A percentile compares a stretch with the other conserved stretches of the same genome.
Conservation (phyloP, 192 early-diverging fungal genomes). For the Rhizoclosmatium globosum region DNA sequence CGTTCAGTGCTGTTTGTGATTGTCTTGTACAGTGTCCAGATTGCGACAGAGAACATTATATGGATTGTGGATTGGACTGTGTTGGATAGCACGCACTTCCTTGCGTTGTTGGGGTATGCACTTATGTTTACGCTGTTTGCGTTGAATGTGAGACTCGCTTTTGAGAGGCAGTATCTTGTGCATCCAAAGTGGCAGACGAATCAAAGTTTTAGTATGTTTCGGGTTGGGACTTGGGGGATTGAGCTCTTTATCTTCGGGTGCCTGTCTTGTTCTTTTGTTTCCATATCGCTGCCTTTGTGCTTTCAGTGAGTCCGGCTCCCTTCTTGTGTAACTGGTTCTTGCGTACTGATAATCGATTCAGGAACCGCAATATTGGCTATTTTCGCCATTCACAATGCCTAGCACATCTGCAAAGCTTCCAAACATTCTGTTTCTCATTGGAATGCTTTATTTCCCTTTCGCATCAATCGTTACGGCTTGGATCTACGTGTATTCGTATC, state of each 20-base stretch:
- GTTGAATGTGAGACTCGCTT: background rate
- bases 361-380: background rate
- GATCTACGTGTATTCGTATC: background rate
- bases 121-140: background rate
- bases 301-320: background rate
- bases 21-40: background rate
- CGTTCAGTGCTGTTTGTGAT: background rate
- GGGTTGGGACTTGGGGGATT: too few relatives aligned
- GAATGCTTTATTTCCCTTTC: slow-evolving; percentile 1
- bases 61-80: background rate
- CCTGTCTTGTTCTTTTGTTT: background rate
- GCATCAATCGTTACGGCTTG: background rate
- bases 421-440: slow-evolving; percentile 1
- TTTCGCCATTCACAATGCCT: background rate
- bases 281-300: background rate
- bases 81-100: background rate
- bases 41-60: background rate
- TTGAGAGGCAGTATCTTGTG: background rate
- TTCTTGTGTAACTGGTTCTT: too few relatives aligned
- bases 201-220: background rate
- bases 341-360: too few relatives aligned
- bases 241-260: background rate
- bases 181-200: background rate
- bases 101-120: background rate
- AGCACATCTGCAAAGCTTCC: background rate